Evolutionary conservation across 306 rosid genomes (phyloP).

Genomic region (Styphnolobium japonicum): DNA sequence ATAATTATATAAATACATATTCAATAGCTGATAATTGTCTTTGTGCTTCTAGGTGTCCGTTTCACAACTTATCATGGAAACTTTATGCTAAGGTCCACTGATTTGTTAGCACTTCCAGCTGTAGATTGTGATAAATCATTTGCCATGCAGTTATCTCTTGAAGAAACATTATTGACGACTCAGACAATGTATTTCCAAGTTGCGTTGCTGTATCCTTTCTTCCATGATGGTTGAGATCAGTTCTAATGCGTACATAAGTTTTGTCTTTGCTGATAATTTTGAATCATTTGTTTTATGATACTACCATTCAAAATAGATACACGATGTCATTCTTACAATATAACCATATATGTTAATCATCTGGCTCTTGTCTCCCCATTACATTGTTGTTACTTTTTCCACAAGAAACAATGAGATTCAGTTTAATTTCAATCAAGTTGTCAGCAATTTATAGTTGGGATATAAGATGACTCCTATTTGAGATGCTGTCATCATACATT

Average conservation of each 20-base stretch:
- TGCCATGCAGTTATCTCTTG: slow-evolving; percentile 92
- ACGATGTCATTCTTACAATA: background rate
- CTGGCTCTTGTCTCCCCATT: background rate
- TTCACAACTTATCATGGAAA: slow-evolving; percentile 92
- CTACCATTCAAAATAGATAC: background rate
- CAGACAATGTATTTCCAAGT: slow-evolving; percentile 97
- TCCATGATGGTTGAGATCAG: slow-evolving; percentile 13
- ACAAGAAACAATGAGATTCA: background rate
- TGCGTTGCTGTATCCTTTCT: slow-evolving; percentile 93
- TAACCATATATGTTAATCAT: background rate
- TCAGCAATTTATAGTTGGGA: background rate
- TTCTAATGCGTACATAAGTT: background rate
- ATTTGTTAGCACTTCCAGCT: slow-evolving; percentile 95
- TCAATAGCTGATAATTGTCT: slow-evolving; percentile 29
- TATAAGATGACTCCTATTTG: background rate
- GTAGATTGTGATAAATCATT: slow-evolving; percentile 99
- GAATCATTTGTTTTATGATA: background rate
- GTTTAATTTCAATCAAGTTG: background rate
- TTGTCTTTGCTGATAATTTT: slow-evolving; percentile 2
- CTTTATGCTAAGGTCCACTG: slow-evolving; percentile 97
- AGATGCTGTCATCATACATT: background rate
- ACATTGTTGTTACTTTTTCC: background rate
- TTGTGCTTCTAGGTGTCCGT: slow-evolving; percentile 77
- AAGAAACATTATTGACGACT: slow-evolving; percentile 86
- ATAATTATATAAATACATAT: background rate